phyloP scores from a whole-genome alignment of 2,329 filamentous ascomycete species.

The Zopfia rhizophila region DNA sequence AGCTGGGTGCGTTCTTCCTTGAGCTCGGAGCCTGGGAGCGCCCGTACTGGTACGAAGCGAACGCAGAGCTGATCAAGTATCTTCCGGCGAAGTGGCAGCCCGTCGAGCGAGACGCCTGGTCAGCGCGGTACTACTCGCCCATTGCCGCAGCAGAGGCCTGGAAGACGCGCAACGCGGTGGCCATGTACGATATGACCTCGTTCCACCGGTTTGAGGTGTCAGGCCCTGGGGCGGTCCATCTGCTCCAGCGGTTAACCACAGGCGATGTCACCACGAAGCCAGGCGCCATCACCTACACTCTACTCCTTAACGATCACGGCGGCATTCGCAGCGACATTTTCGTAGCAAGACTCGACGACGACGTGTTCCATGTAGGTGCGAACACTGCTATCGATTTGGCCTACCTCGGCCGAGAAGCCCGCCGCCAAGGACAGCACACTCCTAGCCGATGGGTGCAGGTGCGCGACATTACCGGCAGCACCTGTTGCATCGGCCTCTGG shows the following conservation, averaged over 20 bases:
- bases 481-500: slow-evolving; percentile 71
- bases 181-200: slow-evolving; percentile 72
- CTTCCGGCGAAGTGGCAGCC: slow-evolving; percentile 67
- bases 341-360: slow-evolving; percentile 62
- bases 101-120: slow-evolving; percentile 68
- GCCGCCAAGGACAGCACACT: slow-evolving; percentile 54
- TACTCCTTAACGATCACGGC: slow-evolving; percentile 65
- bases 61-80: slow-evolving; percentile 61
- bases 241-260: slow-evolving; percentile 66
- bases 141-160: slow-evolving; percentile 70
- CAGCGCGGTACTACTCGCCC: slow-evolving; percentile 66
- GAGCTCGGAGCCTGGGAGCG: slow-evolving; percentile 71
- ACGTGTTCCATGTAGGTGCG: slow-evolving; percentile 66
- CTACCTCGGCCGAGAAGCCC: slow-evolving; percentile 66
- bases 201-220: slow-evolving; percentile 67
- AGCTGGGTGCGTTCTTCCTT: slow-evolving; percentile 69
- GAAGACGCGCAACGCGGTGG: slow-evolving; percentile 71
- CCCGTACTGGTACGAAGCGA: slow-evolving; percentile 70
- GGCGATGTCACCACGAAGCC: slow-evolving; percentile 59
- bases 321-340: slow-evolving; percentile 68
- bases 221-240: slow-evolving; percentile 65
- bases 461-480: slow-evolving; percentile 68
- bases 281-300: slow-evolving; percentile 65
- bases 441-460: slow-evolving; percentile 62
- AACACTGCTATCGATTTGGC: slow-evolving; percentile 66